Percentiles rank a stretch among this genome's conserved stretches.
These are phyloP conservation scores for Urtica urens DNA, from an alignment of 306 rosid species.

Conservation along the genomic window DNA sequence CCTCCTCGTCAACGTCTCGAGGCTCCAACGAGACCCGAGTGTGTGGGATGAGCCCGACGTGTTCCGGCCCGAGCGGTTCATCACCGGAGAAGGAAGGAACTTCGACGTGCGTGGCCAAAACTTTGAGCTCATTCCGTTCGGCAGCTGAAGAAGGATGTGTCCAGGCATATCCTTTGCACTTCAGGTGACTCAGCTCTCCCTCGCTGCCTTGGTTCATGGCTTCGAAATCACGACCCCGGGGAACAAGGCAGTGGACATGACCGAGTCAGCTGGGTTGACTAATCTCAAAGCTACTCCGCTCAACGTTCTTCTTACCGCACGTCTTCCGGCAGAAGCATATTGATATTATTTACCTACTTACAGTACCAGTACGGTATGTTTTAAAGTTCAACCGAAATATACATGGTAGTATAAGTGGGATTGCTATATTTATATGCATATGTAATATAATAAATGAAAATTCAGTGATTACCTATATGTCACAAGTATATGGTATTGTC, in stretches of 20 bases:
- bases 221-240: conserved; percentile 1
- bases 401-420: too few species aligned
- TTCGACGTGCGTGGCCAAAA: conserved; percentile 14
- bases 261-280: background rate
- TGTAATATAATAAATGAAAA: too few species aligned
- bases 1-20: conserved; percentile 6
- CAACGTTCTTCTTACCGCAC: conserved; percentile 3
- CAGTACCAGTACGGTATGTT: too few species aligned
- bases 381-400: too few species aligned
- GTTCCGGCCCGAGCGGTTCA: conserved; percentile 20
- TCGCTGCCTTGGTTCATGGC: conserved; percentile 13
- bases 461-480: too few species aligned
- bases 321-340: background rate
- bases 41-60: conserved; percentile 20
- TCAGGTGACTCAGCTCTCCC: conserved; percentile 9
- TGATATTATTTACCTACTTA: too few species aligned
- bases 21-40: conserved; percentile 20
- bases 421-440: too few species aligned
- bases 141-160: conserved; percentile 26
- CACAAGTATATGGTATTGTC: too few species aligned
- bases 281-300: conserved; percentile 5
- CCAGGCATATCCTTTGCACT: conserved; percentile 17
- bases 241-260: conserved; percentile 10
- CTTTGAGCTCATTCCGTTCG: conserved; percentile 23
- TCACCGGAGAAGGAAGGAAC: background rate